These are phyloP conservation scores for Drechslera avenae DNA, from an alignment of 2,329 filamentous ascomycete genomes.

Conservation along the genomic window DNA sequence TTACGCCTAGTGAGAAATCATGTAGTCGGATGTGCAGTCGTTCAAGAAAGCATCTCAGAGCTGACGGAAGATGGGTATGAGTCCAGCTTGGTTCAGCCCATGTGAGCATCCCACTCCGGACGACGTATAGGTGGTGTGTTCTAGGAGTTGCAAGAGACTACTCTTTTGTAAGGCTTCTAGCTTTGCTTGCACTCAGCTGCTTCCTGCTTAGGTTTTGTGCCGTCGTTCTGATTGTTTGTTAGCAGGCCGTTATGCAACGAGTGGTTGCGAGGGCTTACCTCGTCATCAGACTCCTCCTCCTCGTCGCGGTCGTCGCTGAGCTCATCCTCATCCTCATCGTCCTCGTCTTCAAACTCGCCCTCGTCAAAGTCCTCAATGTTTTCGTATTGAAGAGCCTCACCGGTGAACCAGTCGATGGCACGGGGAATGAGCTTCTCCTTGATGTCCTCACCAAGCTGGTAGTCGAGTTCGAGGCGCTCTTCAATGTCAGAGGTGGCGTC, in stretches of 20 bases:
- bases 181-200: slow-evolving; percentile 54
- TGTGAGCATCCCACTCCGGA: slow-evolving; percentile 11
- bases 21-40: slow-evolving; percentile 14
- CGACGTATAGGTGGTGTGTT: slow-evolving; percentile 18
- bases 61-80: slow-evolving; percentile 6
- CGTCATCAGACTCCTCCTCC: slow-evolving; percentile 60
- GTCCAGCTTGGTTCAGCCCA: slow-evolving; percentile 8
- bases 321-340: slow-evolving; percentile 90
- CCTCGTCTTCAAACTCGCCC: slow-evolving; percentile 85
- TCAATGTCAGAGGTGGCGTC: slow-evolving; percentile 89
- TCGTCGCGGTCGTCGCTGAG: slow-evolving; percentile 80
- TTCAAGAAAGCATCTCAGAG: slow-evolving; percentile 17
- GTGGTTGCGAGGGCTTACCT: slow-evolving; percentile 32
- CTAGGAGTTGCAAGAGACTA: slow-evolving; percentile 6
- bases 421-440: slow-evolving; percentile 99
- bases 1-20: slow-evolving; percentile 34
- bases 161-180: slow-evolving; percentile 28
- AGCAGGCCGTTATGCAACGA: slow-evolving; percentile 7
- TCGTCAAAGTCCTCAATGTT: slow-evolving; percentile 85
- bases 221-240: slow-evolving; percentile 42
- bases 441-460: slow-evolving; percentile 98
- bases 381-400: slow-evolving; percentile 95
- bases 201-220: slow-evolving; percentile 53
- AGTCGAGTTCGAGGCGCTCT: slow-evolving; percentile 96
- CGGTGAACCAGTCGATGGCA: slow-evolving; percentile 99